These are phyloP conservation scores for Papiliotrema fonsecae DNA, from an alignment of 1,284 basidiomycete species.

Conservation along the genomic window DNA sequence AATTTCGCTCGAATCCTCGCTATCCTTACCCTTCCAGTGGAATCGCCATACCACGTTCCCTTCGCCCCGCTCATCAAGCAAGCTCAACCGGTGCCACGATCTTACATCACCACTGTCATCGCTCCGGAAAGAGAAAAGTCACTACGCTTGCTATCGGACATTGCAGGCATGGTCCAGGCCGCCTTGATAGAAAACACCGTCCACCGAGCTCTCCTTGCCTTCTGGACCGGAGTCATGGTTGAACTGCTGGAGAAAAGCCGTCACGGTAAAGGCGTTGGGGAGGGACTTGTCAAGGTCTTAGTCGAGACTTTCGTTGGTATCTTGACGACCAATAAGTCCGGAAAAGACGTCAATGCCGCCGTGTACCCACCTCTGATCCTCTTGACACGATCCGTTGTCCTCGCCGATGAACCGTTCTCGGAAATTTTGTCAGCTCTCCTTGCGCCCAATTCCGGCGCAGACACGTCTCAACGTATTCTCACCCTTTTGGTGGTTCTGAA, in stretches of 20 bases:
- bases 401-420: slow-evolving; percentile 41
- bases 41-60: slow-evolving; percentile 49
- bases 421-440: slow-evolving; percentile 36
- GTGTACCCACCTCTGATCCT: slow-evolving; percentile 46
- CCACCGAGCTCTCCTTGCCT: slow-evolving; percentile 73
- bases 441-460: slow-evolving; percentile 35
- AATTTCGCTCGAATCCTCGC: slow-evolving; percentile 92
- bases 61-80: slow-evolving; percentile 71
- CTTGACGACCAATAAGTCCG: slow-evolving; percentile 25
- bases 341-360: slow-evolving; percentile 43
- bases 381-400: slow-evolving; percentile 36
- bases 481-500: slow-evolving; percentile 45
- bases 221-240: slow-evolving; percentile 75
- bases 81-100: slow-evolving; percentile 63
- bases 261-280: slow-evolving; percentile 26
- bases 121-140: slow-evolving; percentile 57
- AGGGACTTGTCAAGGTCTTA: slow-evolving; percentile 44
- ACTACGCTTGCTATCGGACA: slow-evolving; percentile 56
- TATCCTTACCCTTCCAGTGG: slow-evolving; percentile 65
- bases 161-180: slow-evolving; percentile 57
- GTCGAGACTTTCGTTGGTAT: slow-evolving; percentile 42
- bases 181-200: slow-evolving; percentile 55
- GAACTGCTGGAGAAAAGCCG: slow-evolving; percentile 63
- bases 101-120: slow-evolving; percentile 65
- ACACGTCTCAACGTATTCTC: slow-evolving; percentile 40